Evolutionary conservation across 768 basidiomycete species (phyloP).

Genomic region (Punctularia strigosozonata): DNA sequence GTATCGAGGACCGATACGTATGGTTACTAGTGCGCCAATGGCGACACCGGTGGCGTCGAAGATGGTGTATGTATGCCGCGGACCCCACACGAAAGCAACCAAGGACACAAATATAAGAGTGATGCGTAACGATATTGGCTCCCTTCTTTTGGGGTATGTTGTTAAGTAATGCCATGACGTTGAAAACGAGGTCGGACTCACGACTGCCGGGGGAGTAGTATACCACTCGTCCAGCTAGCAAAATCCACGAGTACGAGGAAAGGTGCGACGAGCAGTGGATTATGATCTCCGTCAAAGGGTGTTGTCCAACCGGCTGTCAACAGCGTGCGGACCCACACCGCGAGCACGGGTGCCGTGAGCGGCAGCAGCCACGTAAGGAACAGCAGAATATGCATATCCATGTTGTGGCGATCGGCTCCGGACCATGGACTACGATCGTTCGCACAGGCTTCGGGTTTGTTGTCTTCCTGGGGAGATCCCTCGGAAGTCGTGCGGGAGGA

Average conservation of each 20-base stretch:
- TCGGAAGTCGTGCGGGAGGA: not conserved
- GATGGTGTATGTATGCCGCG: constrained; percentile 52
- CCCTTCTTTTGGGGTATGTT: constrained; percentile 4
- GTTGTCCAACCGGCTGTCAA: constrained; percentile 67
- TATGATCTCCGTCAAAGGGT: constrained; percentile 77
- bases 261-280: constrained; percentile 50
- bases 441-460: constrained; percentile 3
- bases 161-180: constrained; percentile 7
- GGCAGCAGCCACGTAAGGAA: constrained; percentile 79
- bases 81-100: constrained; percentile 53
- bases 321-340: constrained; percentile 84
- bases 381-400: constrained; percentile 53
- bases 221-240: constrained; percentile 34
- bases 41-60: constrained; percentile 48
- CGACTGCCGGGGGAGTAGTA: not conserved
- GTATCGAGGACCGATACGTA: constrained; percentile 28
- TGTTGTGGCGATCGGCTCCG: constrained; percentile 17
- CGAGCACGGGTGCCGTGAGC: constrained; percentile 61
- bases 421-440: not conserved
- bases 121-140: constrained; percentile 36
- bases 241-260: constrained; percentile 55
- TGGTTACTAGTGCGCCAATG: constrained; percentile 31
- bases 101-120: constrained; percentile 35
- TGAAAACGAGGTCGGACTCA: constrained; percentile 25
- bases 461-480: not conserved